Evolutionary conservation across 2,329 filamentous ascomycete species (phyloP), one percentile per base, ranked within the genome.

Genomic region (Purpureocillium takamizusanense): DNA sequence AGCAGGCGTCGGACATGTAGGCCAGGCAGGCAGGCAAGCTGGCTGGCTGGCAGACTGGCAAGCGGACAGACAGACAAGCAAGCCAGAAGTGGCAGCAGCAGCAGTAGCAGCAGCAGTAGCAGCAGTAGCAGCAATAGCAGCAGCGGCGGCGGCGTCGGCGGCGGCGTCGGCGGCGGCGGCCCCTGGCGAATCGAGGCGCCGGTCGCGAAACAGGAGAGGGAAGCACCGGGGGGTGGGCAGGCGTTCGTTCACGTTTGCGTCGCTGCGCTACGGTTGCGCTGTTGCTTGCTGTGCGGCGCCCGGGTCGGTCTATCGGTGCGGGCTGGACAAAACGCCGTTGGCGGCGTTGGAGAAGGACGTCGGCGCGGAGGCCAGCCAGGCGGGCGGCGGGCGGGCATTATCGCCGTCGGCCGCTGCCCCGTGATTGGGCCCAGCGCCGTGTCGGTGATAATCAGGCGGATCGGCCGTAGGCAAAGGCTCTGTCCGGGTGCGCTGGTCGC

Each of bases 301-400:
- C 18, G 25, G 27, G 35, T 38, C 39, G 28, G 39, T 35, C 18
- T 31, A 31, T 38, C 40, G 40, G 40, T 21, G 40, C 40, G 36
- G 36, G 40, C 36, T 18, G 30, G 36, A 34, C 36, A 31, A 42
- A 42, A 30, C 36, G 36, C 40, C 36, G 40, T 16, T 25, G 36
- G 30, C 36, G 36, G 36, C 36, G 40, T 16, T 25, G 36, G 30
- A 23, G n/a, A 12, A 13, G 7, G 27, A 16, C 33, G 33, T 35
- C 33, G 37, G 37, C 23, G 23, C 21, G 17, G 27, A 5, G 21
- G 21, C 21, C 21, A 25, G 21, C 21, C 21, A 25, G 21, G 21
- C 21, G 10, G 16, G 23, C 14, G 13, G 27, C 27, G 33, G 17
- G 15, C 11, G 25, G 37, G 25, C 37, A 11, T 35, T 35, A 35